Evolutionary conservation across 2,329 filamentous ascomycete species (phyloP), one percentile per base, ranked within the genome.

Genomic region (Helotiales sp.): DNA sequence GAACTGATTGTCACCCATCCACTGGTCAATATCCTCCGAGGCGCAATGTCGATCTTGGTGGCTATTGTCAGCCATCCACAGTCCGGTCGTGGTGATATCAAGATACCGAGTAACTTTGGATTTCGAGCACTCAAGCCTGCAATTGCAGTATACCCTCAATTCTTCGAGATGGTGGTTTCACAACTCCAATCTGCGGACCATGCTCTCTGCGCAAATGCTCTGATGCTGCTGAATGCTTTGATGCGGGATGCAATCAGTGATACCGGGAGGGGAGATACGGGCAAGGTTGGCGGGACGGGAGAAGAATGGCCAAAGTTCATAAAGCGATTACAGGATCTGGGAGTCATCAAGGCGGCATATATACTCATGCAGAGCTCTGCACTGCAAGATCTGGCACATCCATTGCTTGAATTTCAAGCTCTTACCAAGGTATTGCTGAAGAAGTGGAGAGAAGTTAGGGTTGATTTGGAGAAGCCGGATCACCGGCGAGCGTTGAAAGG

Each of bases 241-340:
- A 96, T 98, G 78, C 84, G 95, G 52, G 95, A 99, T 72, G 90
- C 92, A 5, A 86, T 98, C 52, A 87, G 84, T 68, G 90, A 93
- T 52, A 79, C 80, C 42, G 83, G 87, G 58, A 70, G 73, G 22
- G 63, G 69, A 29, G 69, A 69, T 9, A 61, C 63, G 3, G 68
- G 72, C 13, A 74, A 73, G 61, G 68, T 68, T 10, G 64, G 63
- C 47, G 73, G 71, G 3, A 70, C 74, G 1, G 76, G 74, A 15
- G 86, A 90, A 60, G 93, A 98, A 68, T 98, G 95, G 93, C 90
- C 92, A 49, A 95, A 90, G 68, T 96, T 98, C 69, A 93, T 99
- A 73, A 96, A 96, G 77, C 83, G 87, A 63, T 75, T 99, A 64
- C 95, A 98, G 73, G 93, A 98, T 74, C 76, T 98, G 29, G 95